Evolutionary conservation across 225 moss, liverwort and hornwort genomes (phyloP).

Genomic region (Pleurozium schreberi): DNA sequence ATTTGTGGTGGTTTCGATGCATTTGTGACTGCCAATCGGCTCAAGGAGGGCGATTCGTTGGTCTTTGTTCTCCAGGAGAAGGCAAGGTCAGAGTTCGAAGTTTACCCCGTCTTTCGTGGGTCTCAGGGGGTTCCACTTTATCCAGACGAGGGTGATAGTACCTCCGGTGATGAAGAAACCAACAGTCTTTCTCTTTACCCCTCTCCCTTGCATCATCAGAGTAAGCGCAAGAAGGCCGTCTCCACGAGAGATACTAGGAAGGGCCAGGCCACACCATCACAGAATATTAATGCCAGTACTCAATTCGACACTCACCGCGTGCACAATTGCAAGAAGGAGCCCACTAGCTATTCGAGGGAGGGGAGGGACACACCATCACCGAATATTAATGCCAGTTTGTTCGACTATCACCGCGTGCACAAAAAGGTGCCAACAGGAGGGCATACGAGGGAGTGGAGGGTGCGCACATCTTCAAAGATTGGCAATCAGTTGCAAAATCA

Average conservation of each 20-base stretch:
- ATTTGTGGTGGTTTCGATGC: neutral
- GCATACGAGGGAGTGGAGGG: neutral
- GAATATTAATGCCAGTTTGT: too few relatives aligned
- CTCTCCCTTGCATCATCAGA: too few relatives aligned
- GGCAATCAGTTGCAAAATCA: too few relatives aligned
- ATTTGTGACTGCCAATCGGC: neutral
- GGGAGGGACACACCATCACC: neutral
- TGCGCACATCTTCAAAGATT: neutral
- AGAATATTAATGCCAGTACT: too few relatives aligned
- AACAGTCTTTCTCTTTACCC: neutral
- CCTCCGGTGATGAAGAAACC: neutral
- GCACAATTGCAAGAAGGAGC: neutral
- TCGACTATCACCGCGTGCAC: neutral
- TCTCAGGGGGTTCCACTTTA: neutral
- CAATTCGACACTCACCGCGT: neutral
- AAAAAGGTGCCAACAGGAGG: neutral
- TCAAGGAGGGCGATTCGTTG: neutral
- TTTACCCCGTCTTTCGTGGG: neutral
- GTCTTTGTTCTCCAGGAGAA: neutral
- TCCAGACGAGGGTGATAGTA: neutral
- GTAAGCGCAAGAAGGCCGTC: neutral
- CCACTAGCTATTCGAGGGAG: neutral
- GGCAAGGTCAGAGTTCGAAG: neutral
- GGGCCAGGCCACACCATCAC: neutral
- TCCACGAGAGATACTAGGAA: neutral